Evolutionary conservation across 345 rosid species (phyloP).

Genomic region (Tarenaya hassleriana): DNA sequence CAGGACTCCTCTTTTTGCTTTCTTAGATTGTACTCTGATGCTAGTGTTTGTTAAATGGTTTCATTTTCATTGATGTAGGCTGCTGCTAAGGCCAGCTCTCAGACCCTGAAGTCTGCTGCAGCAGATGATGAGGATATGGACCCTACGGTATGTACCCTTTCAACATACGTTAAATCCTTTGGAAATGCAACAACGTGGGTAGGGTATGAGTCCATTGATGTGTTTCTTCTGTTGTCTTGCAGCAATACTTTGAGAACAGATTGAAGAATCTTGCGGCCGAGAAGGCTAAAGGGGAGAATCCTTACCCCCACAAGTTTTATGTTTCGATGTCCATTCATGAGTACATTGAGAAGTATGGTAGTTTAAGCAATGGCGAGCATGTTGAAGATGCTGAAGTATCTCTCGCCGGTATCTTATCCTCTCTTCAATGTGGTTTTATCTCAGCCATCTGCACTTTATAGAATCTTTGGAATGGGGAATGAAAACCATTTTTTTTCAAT

Average conservation of each 20-base stretch:
- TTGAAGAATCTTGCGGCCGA: conserved; percentile 53
- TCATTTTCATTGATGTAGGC: conserved; percentile 29
- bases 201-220: conserved; percentile 2
- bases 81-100: conserved; percentile 34
- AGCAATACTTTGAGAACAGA: conserved; percentile 92
- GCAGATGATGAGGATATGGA: conserved; percentile 98
- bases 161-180: not conserved
- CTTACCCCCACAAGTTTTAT: conserved; percentile 81
- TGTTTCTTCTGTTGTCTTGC: conserved; percentile 28
- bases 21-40: not conserved
- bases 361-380: conserved; percentile 64
- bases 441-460: not conserved
- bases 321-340: conserved; percentile 53
- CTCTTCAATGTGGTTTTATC: not conserved
- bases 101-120: conserved; percentile 36
- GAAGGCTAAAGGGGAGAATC: conserved; percentile 67
- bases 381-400: conserved; percentile 52
- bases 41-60: not conserved
- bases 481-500: conserved; percentile 4
- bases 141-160: conserved; percentile 52
- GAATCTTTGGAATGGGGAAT: not conserved
- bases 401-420: conserved; percentile 50
- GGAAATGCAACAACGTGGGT: conserved; percentile 6
- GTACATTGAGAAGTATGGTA: conserved; percentile 51
- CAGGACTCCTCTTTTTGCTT: not conserved